phyloP scores from a whole-genome alignment of 208 protist genomes.

The Zelonia costaricensis region DNA sequence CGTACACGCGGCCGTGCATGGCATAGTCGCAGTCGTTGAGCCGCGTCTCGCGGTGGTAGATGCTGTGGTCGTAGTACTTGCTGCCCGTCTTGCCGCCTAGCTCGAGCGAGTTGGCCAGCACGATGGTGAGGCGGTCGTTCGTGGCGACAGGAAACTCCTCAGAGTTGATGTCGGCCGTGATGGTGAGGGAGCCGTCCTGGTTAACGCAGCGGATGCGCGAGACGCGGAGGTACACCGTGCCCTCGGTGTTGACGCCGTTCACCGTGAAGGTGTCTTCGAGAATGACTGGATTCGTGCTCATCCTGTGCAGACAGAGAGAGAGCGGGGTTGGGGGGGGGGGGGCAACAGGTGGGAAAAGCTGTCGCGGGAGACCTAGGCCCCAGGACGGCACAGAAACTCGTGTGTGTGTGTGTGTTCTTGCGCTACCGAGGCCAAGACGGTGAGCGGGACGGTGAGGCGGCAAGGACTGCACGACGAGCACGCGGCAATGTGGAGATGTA shows the following conservation, averaged over 20 bases:
- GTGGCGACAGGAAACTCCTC: slow-evolving; percentile 96
- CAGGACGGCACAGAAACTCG: too few relatives aligned
- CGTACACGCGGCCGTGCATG: slow-evolving; percentile 97
- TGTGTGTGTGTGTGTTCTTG: too few relatives aligned
- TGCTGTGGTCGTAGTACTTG: slow-evolving; percentile 90
- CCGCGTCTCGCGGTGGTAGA: slow-evolving; percentile 88
- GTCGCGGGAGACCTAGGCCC: too few relatives aligned
- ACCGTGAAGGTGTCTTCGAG: slow-evolving; percentile 92
- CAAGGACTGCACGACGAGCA: too few relatives aligned
- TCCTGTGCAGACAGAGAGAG: too few relatives aligned
- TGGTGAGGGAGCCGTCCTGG: slow-evolving; percentile 71
- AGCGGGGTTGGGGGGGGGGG: too few relatives aligned
- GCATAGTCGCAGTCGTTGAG: slow-evolving; percentile 98
- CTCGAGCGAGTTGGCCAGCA: slow-evolving; percentile 93
- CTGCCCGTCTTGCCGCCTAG: slow-evolving; percentile 76
- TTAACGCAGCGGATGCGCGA: slow-evolving; percentile 86
- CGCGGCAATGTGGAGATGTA: too few relatives aligned
- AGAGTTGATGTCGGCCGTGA: slow-evolving; percentile 94
- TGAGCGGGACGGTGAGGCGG: too few relatives aligned
- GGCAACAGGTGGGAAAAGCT: too few relatives aligned
- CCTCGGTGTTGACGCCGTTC: slow-evolving; percentile 73
- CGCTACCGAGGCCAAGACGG: too few relatives aligned
- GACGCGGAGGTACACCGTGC: slow-evolving; percentile 82
- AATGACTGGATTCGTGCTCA: slow-evolving; percentile 80
- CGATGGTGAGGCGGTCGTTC: slow-evolving; percentile 93